phyloP scores from a whole-genome alignment of 2,329 filamentous ascomycete genomes.

The Calycina marina region DNA sequence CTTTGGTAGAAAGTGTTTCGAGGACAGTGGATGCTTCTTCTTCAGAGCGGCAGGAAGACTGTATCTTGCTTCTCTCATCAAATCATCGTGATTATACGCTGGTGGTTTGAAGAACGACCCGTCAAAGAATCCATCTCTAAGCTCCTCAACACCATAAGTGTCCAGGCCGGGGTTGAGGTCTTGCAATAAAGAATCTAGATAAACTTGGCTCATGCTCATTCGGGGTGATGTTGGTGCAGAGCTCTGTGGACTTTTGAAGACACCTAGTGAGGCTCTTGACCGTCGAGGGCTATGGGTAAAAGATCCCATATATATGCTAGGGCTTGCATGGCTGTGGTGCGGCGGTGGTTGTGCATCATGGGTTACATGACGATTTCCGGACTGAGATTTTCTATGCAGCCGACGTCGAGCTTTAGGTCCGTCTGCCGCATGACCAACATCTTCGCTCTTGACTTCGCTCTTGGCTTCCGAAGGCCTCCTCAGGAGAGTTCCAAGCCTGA shows the following conservation, averaged over 20 bases:
- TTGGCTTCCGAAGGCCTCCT: too few species aligned
- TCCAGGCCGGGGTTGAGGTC: slow-evolving; percentile 24
- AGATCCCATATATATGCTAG: slow-evolving; percentile 23
- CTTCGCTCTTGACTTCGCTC: too few species aligned
- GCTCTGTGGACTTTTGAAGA: slow-evolving; percentile 9
- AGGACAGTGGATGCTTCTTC: slow-evolving; percentile 31
- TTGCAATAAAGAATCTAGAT: slow-evolving; percentile 20
- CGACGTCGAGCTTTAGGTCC: too few species aligned
- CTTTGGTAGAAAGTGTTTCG: slow-evolving; percentile 31
- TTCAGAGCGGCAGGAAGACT: slow-evolving; percentile 33
- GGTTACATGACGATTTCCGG: slow-evolving; percentile 14
- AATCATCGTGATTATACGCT: slow-evolving; percentile 24
- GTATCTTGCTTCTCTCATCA: slow-evolving; percentile 27
- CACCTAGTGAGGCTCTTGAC: slow-evolving; percentile 13
- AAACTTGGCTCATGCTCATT: slow-evolving; percentile 18
- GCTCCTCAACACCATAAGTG: slow-evolving; percentile 28
- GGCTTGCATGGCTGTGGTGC: slow-evolving; percentile 1
- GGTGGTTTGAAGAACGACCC: slow-evolving; percentile 28
- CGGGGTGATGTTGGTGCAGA: slow-evolving; percentile 18
- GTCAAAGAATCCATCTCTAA: slow-evolving; percentile 30
- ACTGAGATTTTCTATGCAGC: background rate
- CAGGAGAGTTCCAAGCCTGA: too few species aligned
- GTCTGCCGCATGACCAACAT: too few species aligned
- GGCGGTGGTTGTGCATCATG: slow-evolving; percentile 10
- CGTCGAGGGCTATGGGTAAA: slow-evolving; percentile 16